These are phyloP conservation scores for Cubamyces lactineus DNA, from an alignment of 768 basidiomycete species.

Conservation along the genomic window DNA sequence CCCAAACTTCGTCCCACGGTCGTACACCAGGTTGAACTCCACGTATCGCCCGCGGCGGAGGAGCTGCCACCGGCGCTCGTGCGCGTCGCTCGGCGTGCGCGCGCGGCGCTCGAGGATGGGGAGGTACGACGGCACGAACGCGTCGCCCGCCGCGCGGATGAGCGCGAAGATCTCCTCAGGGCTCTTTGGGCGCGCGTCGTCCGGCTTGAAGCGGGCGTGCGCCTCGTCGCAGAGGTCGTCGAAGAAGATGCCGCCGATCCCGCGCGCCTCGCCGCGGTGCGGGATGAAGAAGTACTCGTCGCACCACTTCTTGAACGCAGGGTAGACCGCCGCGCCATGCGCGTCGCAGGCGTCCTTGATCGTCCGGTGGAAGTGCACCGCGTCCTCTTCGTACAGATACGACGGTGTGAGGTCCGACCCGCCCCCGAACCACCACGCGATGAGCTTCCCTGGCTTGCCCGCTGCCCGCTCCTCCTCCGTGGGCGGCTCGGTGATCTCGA, in stretches of 20 bases:
- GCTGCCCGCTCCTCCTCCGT: constrained; percentile 27
- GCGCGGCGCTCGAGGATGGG: constrained; percentile 76
- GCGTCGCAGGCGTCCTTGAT: constrained; percentile 76
- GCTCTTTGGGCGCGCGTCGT: constrained; percentile 51
- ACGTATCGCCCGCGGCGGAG: constrained; percentile 87
- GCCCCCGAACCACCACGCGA: constrained; percentile 99
- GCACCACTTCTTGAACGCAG: constrained; percentile 91
- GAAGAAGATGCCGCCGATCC: constrained; percentile 95
- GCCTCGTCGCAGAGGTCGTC: constrained; percentile 80
- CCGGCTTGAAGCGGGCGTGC: constrained; percentile 62
- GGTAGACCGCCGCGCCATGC: constrained; percentile 70
- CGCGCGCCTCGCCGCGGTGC: constrained; percentile 84
- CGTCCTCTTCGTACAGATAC: constrained; percentile 90
- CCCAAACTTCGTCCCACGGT: constrained; percentile 71
- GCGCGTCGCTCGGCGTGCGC: constrained; percentile 58
- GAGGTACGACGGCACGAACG: constrained; percentile 89
- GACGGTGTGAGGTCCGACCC: constrained; percentile 94
- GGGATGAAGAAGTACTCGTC: constrained; percentile 96
- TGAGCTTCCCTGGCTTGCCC: constrained; percentile 49
- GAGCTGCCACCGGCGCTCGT: constrained; percentile 89
- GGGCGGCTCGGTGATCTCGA: constrained; percentile 76
- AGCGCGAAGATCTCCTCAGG: constrained; percentile 78
- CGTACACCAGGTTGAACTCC: constrained; percentile 80
- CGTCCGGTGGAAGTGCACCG: constrained; percentile 80
- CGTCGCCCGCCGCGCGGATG: constrained; percentile 68